phyloP scores from a whole-genome alignment of 2,329 filamentous ascomycete genomes.

The Plenodomus biglobosus region DNA sequence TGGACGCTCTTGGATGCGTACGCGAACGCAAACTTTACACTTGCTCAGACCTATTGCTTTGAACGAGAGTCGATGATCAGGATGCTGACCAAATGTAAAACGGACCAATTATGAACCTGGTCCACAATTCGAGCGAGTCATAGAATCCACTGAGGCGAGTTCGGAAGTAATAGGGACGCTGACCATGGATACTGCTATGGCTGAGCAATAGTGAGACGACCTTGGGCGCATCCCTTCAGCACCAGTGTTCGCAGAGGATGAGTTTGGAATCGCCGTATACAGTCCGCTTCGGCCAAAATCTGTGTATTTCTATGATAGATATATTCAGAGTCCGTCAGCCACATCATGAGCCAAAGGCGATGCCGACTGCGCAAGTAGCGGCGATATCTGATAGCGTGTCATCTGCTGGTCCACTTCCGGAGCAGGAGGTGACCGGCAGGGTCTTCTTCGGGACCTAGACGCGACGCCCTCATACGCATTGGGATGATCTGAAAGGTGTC shows the following conservation, averaged over 20 bases:
- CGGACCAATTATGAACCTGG: constrained; percentile 34
- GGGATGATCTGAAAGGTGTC: too few species aligned
- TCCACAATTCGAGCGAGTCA: constrained; percentile 14
- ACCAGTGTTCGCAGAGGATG: not conserved
- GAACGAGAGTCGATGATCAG: constrained; percentile 29
- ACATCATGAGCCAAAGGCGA: too few species aligned
- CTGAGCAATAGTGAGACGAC: not conserved
- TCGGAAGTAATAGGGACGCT: not conserved
- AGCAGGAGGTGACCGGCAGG: too few species aligned
- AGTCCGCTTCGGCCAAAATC: not conserved
- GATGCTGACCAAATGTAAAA: constrained; percentile 30
- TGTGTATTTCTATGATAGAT: not conserved
- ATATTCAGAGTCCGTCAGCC: too few species aligned
- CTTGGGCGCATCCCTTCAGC: not conserved
- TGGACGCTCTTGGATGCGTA: constrained; percentile 32
- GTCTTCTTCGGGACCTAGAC: too few species aligned
- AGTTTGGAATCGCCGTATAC: not conserved
- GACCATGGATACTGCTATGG: not conserved
- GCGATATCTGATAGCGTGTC: too few species aligned
- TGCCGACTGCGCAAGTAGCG: too few species aligned
- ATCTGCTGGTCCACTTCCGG: too few species aligned
- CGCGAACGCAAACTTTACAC: constrained; percentile 26
- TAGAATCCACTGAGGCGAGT: not conserved
- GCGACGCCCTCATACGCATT: too few species aligned
- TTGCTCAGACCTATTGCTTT: constrained; percentile 19